These are phyloP conservation scores for Dictyostelium purpureum DNA, from an alignment of 78 protist genomes.

Conservation along the genomic window DNA sequence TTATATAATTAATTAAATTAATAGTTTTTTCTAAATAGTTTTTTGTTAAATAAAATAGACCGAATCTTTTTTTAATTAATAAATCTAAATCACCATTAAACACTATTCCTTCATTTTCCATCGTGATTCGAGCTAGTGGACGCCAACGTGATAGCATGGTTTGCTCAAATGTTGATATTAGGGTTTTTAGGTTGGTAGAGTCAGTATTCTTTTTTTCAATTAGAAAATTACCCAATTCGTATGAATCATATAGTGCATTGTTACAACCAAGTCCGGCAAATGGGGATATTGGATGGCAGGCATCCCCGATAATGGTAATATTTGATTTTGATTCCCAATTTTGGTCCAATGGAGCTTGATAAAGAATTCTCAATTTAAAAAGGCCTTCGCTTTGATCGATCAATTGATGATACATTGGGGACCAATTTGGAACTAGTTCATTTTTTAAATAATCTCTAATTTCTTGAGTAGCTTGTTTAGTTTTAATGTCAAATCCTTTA, in stretches of 20 bases:
- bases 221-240: background rate
- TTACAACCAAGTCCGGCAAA: slow-evolving; percentile 65
- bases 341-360: background rate
- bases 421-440: slow-evolving; percentile 8
- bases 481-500: background rate
- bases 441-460: background rate
- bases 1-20: no score
- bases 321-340: background rate
- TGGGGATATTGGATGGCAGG: slow-evolving; percentile 58
- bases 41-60: background rate
- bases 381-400: background rate
- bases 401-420: background rate
- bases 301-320: slow-evolving; percentile 45
- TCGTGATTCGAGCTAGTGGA: background rate
- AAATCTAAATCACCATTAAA: background rate
- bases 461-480: background rate
- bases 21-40: background rate
- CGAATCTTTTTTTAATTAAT: background rate
- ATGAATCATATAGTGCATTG: slow-evolving; percentile 22
- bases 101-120: background rate
- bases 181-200: background rate
- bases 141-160: background rate
- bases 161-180: background rate
- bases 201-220: background rate
- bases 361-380: background rate